phyloP scores from a whole-genome alignment of 139 green algal species.

The Tetraselmis chui region DNA sequence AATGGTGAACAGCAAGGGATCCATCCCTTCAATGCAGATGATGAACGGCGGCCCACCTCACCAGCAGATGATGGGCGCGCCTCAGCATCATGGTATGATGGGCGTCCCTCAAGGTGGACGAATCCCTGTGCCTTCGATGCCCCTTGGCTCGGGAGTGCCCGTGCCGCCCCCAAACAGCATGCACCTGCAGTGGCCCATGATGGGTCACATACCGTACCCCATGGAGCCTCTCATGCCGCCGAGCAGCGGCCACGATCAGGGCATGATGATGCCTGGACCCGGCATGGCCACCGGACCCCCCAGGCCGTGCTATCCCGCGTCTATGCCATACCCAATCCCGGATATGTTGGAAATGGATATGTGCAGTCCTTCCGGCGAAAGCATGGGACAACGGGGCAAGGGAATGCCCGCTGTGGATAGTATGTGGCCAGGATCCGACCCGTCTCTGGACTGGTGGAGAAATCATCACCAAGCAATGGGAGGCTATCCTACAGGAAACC shows the following conservation, averaged over 20 bases:
- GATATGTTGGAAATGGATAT: background rate
- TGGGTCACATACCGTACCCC: background rate
- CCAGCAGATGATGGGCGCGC: background rate
- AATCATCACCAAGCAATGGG: background rate
- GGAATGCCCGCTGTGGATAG: background rate
- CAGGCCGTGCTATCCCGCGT: background rate
- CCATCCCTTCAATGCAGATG: background rate
- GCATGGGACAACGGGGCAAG: background rate
- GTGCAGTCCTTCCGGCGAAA: background rate
- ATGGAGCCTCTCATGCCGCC: background rate
- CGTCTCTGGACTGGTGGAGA: background rate
- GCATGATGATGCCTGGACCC: background rate
- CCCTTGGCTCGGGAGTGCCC: background rate
- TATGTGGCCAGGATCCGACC: background rate
- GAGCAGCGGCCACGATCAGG: background rate
- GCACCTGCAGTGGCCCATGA: background rate
- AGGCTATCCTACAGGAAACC: background rate
- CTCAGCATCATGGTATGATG: background rate
- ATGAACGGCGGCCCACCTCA: background rate
- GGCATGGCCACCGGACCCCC: background rate
- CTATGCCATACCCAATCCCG: background rate
- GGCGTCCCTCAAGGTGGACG: too few relatives aligned
- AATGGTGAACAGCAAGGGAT: background rate
- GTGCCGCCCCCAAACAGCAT: background rate
- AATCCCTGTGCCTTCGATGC: too few relatives aligned